These are phyloP conservation scores for Cladophialophora psammophila DNA, from an alignment of 2,329 filamentous ascomycete genomes.

Conservation along the genomic window DNA sequence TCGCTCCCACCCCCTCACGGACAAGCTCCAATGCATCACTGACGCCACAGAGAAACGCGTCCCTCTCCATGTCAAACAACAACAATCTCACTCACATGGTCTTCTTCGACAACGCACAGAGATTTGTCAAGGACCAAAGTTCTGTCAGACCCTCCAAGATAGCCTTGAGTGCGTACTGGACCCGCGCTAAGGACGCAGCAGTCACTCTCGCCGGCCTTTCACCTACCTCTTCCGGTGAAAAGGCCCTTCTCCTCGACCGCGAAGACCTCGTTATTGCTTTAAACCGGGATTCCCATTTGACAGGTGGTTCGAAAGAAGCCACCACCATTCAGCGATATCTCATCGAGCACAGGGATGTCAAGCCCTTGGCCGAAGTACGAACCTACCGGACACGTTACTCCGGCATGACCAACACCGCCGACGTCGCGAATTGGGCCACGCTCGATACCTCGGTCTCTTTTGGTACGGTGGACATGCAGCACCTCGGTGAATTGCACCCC, in stretches of 20 bases:
- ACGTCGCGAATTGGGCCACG: slow-evolving; percentile 56
- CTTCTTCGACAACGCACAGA: slow-evolving; percentile 57
- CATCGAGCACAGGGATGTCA: slow-evolving; percentile 51
- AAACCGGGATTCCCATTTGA: slow-evolving; percentile 19
- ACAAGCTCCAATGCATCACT: slow-evolving; percentile 39
- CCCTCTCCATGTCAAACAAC: slow-evolving; percentile 3
- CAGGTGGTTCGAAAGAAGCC: slow-evolving; percentile 24
- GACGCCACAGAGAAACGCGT: neutral
- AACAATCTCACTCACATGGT: slow-evolving; percentile 50
- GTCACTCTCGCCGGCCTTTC: slow-evolving; percentile 40
- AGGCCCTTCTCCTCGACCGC: slow-evolving; percentile 31
- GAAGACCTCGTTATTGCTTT: slow-evolving; percentile 35
- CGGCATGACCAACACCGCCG: slow-evolving; percentile 54
- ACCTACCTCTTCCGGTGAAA: slow-evolving; percentile 28
- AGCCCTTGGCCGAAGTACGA: slow-evolving; percentile 56
- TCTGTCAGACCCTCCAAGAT: slow-evolving; percentile 39
- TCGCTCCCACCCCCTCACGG: slow-evolving; percentile 20
- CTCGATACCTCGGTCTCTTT: slow-evolving; percentile 58
- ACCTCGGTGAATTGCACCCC: slow-evolving; percentile 38
- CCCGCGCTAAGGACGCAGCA: slow-evolving; percentile 37
- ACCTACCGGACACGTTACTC: slow-evolving; percentile 57
- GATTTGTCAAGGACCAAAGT: slow-evolving; percentile 48
- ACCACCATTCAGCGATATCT: slow-evolving; percentile 48
- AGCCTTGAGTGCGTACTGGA: slow-evolving; percentile 39
- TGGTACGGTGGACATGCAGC: slow-evolving; percentile 26